Base-by-base conservation (phyloP, 768 basidiomycete genomes). In the Boletus rex-veris region DNA sequence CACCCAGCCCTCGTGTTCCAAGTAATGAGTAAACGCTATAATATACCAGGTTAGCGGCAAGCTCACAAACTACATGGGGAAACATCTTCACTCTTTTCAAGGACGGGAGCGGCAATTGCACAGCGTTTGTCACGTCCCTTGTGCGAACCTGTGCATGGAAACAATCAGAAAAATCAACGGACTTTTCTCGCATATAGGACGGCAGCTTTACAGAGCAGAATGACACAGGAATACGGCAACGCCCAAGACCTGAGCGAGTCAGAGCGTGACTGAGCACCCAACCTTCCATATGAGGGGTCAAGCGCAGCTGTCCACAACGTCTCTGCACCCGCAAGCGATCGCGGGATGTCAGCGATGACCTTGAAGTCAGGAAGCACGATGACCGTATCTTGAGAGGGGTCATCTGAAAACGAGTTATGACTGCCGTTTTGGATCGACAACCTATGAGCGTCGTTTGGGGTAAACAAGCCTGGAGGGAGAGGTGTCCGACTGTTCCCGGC, bases 321-420 rank as follows among this genome's bases (percentile, higher is more conserved):
- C 53, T 82, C 74, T 7, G 93, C 94, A 24, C 89, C 90, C 2
- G 79, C 74, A 14, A 67, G 52, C 0, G 85, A 79, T 33, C 83
- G 76, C 21, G 81, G 80, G 14, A 98, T 84, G 48, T 86, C 85
- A 3, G 83, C 78, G 28, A 95, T 80, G 43, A 93, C 77, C 60
- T 85, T 92, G 75, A 86, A 98, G 71, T 99, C 96, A 7, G 96
- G 96, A 62, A 99, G 83, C 2, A 98, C 81, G 40, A 99, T 77
- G 16, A 95, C 89, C 0, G 89, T 88, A 59, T 95, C 87, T 48
- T 77, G 74, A 45, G 81, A 75, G 35, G 78, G 67, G 48, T 84
- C 79, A n/a, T 81, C 84, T 6, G 68, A 65, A 46, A 92, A 71
- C 7, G 88, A 83, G 52, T 76, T 76, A 63, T 92, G 88, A 63